Base-by-base conservation (phyloP, 202 grass and related monocot species). In the Eragrostis tef region DNA sequence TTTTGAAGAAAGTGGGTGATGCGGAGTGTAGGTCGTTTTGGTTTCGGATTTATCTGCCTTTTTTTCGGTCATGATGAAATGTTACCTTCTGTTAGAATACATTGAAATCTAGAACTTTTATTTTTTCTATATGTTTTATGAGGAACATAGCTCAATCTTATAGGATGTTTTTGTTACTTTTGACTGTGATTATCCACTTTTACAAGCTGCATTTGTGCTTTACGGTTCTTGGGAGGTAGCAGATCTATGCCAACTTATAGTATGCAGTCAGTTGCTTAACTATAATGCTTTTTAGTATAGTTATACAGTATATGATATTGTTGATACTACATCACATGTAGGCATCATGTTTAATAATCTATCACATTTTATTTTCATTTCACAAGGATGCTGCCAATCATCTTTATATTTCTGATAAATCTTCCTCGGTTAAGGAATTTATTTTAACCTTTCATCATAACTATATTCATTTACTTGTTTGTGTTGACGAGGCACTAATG, bases 401-500 rank as follows among this genome's bases (percentile, higher is more conserved):
- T 80, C 41, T 66, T 14, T 58, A 46, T 50, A 68, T 64, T 81
- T 61, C 20, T 45, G 12, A 53, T 21, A 67, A 52, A 71, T 36
- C 3, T 51, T 70, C 8, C 25, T 43, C 57, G 46, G 14, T 2
- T 64, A 64, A 47, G 9, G 20, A 63, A 11, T 67, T 70, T 70
- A 29, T 70, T 51, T 5, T 70, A 50, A 53, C 52, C 15, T 6
- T 62, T 9, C 78, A 19, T 34, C 6, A 11, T 54, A 15, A 64
- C 27, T 25, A 27, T 83, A 12, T 69, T 22, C 2, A 67, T 75
- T 24, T 58, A 25, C 6, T 19, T 19, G 9, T 79, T 62, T 78
- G 5, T 78, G 14, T 36, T 82, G 45, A 54, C 36, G 43, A 73
- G n/a, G 6, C 57, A 86, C 65, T 80, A 86, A 70, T 83, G 20